These are phyloP conservation scores for Gnaphalium uliginosum DNA, from an alignment of 129 eudicot species.

Conservation along the genomic window DNA sequence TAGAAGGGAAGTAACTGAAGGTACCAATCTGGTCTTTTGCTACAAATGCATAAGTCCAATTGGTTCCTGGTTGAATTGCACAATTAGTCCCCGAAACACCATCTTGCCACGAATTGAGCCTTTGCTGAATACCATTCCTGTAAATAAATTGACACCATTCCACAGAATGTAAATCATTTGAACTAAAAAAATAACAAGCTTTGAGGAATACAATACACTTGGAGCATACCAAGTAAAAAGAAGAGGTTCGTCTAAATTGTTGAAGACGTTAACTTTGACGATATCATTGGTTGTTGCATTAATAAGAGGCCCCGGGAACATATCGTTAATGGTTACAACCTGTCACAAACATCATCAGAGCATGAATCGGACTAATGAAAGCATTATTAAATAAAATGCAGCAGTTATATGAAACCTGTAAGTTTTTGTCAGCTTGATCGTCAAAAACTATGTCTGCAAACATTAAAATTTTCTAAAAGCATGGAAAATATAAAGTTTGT, in stretches of 20 bases:
- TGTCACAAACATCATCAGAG: conserved; percentile 21
- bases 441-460: too few species aligned
- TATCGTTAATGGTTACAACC: conserved; percentile 67
- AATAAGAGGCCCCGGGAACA: conserved; percentile 79
- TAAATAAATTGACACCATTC: not conserved
- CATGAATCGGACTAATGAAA: not conserved
- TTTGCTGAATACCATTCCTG: conserved; percentile 85
- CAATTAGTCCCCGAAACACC: conserved; percentile 87
- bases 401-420: not conserved
- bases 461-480: too few species aligned
- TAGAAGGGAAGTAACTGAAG: conserved; percentile 64
- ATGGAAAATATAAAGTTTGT: too few species aligned
- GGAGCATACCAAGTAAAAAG: conserved; percentile 64
- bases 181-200: not conserved
- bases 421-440: not conserved
- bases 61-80: conserved; percentile 62
- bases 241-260: conserved; percentile 60
- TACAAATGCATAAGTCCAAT: conserved; percentile 75
- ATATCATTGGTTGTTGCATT: conserved; percentile 71
- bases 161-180: not conserved
- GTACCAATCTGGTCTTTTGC: conserved; percentile 73
- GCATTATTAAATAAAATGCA: not conserved
- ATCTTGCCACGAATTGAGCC: conserved; percentile 89
- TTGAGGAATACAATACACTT: not conserved
- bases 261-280: conserved; percentile 59